These are phyloP conservation scores for Wallacemonas collosoma DNA, from an alignment of 208 protist species.

Conservation along the genomic window DNA sequence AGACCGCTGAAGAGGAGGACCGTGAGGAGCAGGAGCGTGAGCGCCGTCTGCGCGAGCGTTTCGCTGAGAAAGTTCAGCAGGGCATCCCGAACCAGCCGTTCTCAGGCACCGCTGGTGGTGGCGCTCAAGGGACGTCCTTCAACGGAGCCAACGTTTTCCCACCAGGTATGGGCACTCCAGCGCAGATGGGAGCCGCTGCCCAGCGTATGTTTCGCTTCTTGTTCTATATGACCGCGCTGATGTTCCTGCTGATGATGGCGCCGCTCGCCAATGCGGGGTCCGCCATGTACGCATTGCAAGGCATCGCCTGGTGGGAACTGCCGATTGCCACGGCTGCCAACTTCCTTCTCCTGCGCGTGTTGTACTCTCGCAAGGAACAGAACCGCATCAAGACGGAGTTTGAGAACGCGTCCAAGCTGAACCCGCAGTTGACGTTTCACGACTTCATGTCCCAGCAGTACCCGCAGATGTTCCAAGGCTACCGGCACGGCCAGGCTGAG, in stretches of 20 bases:
- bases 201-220: conserved; percentile 51
- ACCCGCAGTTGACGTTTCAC: conserved; percentile 71
- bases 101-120: conserved; percentile 12
- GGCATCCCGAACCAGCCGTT: conserved; percentile 36
- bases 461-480: conserved; percentile 76
- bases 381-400: conserved; percentile 79
- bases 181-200: conserved; percentile 3
- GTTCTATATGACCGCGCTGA: conserved; percentile 59
- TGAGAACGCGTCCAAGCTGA: conserved; percentile 42
- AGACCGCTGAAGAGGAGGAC: conserved; percentile 66
- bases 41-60: conserved; percentile 66
- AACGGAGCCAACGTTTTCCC: conserved; percentile 9
- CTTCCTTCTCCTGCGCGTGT: conserved; percentile 60
- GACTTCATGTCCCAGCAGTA: conserved; percentile 76
- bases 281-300: conserved; percentile 65
- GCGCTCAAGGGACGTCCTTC: conserved; percentile 1
- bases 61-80: conserved; percentile 75
- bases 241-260: conserved; percentile 52
- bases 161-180: conserved; percentile 13
- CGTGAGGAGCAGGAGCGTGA: conserved; percentile 83
- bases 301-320: conserved; percentile 78
- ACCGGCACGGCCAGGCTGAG: conserved; percentile 71
- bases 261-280: conserved; percentile 56
- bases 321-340: conserved; percentile 61
- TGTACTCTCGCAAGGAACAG: conserved; percentile 68